Conservation (phyloP, 768 basidiomycete genomes). For the Phaffia tasmanica region DNA sequence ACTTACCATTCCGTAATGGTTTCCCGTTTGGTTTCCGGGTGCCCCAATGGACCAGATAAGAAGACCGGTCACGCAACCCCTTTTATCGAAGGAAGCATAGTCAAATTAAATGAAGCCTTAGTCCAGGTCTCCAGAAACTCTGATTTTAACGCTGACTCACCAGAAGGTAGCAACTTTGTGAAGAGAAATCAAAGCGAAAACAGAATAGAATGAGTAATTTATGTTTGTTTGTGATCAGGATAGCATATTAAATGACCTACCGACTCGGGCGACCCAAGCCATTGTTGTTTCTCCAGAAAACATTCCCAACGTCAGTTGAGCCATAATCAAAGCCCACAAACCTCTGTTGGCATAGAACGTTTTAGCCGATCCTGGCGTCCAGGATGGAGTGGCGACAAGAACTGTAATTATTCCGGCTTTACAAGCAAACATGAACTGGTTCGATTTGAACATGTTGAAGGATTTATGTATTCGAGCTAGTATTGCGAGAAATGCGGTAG, state of each 20-base stretch:
- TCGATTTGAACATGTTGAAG: constrained; percentile 8
- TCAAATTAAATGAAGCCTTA: no score
- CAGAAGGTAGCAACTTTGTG: no score
- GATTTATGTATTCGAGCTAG: neutral
- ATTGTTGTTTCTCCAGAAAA: constrained; percentile 68
- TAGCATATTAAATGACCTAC: constrained; percentile 47
- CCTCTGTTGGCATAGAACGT: constrained; percentile 47
- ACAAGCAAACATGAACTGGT: constrained; percentile 48
- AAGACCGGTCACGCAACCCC: constrained; percentile 54
- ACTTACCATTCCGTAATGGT: constrained; percentile 52
- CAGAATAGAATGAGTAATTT: no score
- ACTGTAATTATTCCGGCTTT: constrained; percentile 57
- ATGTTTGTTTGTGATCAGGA: no score
- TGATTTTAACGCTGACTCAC: no score
- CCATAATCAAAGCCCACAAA: constrained; percentile 57
- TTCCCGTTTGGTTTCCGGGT: constrained; percentile 48
- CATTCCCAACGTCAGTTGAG: constrained; percentile 56
- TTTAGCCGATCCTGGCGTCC: constrained; percentile 25
- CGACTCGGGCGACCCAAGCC: constrained; percentile 51
- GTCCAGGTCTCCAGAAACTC: no score
- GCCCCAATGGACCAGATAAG: constrained; percentile 58
- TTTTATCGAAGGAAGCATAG: no score
- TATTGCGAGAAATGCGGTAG: neutral
- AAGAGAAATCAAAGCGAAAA: no score
- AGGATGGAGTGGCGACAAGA: constrained; percentile 17